Evolutionary conservation across 495 filamentous ascomycete species (phyloP), one percentile per base, ranked within the genome.

Genomic region (Talaromyces thailandensis): DNA sequence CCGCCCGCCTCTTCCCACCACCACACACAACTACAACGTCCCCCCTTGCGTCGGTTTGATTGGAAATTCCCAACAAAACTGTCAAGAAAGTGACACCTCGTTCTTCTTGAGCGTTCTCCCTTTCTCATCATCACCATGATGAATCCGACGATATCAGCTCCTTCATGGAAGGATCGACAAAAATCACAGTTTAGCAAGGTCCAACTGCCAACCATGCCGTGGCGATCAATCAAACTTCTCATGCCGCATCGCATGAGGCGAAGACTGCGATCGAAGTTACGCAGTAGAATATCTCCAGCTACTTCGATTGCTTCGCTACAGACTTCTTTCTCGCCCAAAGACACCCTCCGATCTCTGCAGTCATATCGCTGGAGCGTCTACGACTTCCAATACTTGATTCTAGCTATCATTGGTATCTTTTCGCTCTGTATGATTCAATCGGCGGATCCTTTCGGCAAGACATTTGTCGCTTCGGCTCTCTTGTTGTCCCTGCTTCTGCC

Each of bases 301-400:
- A 87, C 86, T 26, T 86, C 83, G 58, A 81, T 98, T 70, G 80
- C 91, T 43, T 79, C 81, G n/a, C 75, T 96, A 50, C 80, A 94
- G 68, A 94, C 88, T 1, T 96, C 92, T 28, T 88, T 90, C 71
- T 88, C 87, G 52, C 86, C 90, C 25, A 70, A 75, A 63, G 88
- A 91, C 68, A 90, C 90, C 6, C 73, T 96, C 55, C 80, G 82
- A 26, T 81, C 86, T 18, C 77, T 98, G 56, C 85, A 87, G 60
- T 77, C 80, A 53, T 88, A 93, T 69, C 84, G 81, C 60, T 98
- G 93, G 93, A 89, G 87, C 3, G 74, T 86, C 63, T 91, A 92
- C 73, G 93, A 98, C 76, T 84, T 86, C 58, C 93, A 96, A 71
- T 92, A 98, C 68, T 68, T 93, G 23, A 71, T 93, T 25, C 70